Base-by-base conservation (phyloP, 208 protist genomes). In the Willaertia magna region DNA sequence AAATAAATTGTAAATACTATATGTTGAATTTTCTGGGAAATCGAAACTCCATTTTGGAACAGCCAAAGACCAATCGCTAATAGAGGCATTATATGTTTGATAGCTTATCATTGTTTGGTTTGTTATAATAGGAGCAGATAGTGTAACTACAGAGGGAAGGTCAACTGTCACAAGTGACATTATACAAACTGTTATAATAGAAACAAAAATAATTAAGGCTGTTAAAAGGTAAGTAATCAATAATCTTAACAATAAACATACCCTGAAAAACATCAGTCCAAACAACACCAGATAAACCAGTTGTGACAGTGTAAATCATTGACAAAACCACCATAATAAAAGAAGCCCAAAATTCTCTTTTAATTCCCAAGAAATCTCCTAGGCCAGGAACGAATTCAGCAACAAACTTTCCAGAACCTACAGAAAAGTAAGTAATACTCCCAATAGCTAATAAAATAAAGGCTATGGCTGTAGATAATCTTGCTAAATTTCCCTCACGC, bases 181-280 rank as follows among this genome's bases (percentile, higher is more conserved):
- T 55, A 55, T 55, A 55, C 49, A 55, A 55, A 55, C 49, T 11
- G 20, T 18, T 22, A 55, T 11, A 55, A 55, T 18, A 55, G 49
- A 11, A 55, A 55, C 20, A 55, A 55, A 55, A 55, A 44, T 39
- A 48, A 43, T 22, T 81, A n/a, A n/a, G n/a, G n/a, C n/a, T n/a
- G 67, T 79, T 20, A 46, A 85, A 84, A 85, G 20, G 67, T 76
- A 18, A 85, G 67, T 18, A 85, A 84, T 30, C 26, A 16, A 18
- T 26, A 26, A 22, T 84, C 34, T 20, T 85, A 26, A 20, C 26
- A 74, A 59, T n/a, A n/a, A n/a, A n/a, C n/a, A 76, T 51, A 51
- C 39, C 39, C 30, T 86, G 84, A 86, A 76, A 47, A n/a, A 86
- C 84, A 51, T 86, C 84, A 26, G 84, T 86, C 84, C 84, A 86